Evolutionary conservation across 495 filamentous ascomycete species (phyloP).

Genomic region (Penicillium samsonianum): DNA sequence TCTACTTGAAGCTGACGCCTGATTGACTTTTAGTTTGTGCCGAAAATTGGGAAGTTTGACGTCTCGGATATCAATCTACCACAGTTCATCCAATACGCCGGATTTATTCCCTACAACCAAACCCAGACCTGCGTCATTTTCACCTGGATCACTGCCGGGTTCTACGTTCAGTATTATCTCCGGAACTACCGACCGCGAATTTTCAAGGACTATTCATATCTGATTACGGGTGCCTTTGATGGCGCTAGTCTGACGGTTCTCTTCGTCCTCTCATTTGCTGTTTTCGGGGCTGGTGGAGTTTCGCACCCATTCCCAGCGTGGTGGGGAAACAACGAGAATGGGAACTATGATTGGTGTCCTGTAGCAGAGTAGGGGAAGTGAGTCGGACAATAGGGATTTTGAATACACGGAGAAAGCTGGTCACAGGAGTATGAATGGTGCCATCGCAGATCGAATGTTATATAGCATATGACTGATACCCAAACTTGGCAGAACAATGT

Average conservation of each 20-base stretch:
- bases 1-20: not conserved
- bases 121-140: constrained; percentile 44
- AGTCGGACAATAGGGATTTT: not conserved
- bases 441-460: too few species aligned
- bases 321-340: constrained; percentile 52
- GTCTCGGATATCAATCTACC: constrained; percentile 42
- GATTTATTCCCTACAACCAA: constrained; percentile 47
- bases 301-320: constrained; percentile 39
- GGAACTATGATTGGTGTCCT: constrained; percentile 28
- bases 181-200: constrained; percentile 49
- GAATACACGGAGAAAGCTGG: not conserved
- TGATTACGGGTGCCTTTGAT: constrained; percentile 57
- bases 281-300: constrained; percentile 50
- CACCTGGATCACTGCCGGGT: constrained; percentile 39
- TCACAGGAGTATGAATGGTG: not conserved
- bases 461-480: too few species aligned
- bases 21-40: constrained; percentile 27
- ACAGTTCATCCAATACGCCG: constrained; percentile 46
- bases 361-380: constrained; percentile 1
- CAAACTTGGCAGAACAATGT: too few species aligned
- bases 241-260: constrained; percentile 52
- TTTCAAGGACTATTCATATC: constrained; percentile 61
- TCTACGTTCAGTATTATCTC: constrained; percentile 55
- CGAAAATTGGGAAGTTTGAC: constrained; percentile 32
- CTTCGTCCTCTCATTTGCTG: constrained; percentile 61